A percentile compares a stretch with the other conserved stretches of the same genome.
phyloP scores from a whole-genome alignment of 1,284 basidiomycete species.

The Earliella scabrosa region DNA sequence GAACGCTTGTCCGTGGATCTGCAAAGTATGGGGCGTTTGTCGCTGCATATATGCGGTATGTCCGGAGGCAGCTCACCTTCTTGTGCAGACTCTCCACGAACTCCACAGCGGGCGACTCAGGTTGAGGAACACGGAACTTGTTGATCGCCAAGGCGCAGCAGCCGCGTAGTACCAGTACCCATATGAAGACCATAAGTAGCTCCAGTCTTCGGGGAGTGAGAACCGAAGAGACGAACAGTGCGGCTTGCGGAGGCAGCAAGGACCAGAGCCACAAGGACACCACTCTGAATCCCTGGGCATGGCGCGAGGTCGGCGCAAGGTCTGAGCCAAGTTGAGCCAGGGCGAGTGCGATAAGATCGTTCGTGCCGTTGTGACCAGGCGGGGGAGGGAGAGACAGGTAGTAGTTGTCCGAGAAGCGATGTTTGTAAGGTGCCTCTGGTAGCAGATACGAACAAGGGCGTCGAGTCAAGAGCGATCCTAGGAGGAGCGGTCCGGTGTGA shows the following conservation, averaged over 20 bases:
- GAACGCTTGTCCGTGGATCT: conserved; percentile 6
- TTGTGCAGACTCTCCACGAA: conserved; percentile 8
- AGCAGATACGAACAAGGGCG: not conserved
- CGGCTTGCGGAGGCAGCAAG: not conserved
- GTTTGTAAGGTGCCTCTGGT: not conserved
- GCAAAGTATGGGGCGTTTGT: not conserved
- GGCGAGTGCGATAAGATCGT: not conserved
- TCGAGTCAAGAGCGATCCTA: not conserved
- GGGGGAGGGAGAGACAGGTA: not conserved
- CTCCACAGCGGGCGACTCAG: conserved; percentile 1
- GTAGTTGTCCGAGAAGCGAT: not conserved
- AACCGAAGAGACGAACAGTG: not conserved
- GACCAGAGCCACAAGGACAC: not conserved
- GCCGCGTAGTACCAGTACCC: conserved; percentile 8
- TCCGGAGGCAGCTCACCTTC: too few species aligned
- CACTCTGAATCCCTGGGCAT: not conserved
- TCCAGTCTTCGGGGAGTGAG: not conserved
- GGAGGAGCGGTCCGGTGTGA: not conserved
- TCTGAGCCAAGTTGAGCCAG: not conserved
- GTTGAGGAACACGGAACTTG: conserved; percentile 9
- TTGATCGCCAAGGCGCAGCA: not conserved
- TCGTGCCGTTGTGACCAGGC: not conserved
- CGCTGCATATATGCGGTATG: not conserved
- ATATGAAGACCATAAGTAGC: not conserved
- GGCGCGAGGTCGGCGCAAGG: not conserved